Conservation (phyloP, 2,329 filamentous ascomycete species). For the Apiospora hydei region DNA sequence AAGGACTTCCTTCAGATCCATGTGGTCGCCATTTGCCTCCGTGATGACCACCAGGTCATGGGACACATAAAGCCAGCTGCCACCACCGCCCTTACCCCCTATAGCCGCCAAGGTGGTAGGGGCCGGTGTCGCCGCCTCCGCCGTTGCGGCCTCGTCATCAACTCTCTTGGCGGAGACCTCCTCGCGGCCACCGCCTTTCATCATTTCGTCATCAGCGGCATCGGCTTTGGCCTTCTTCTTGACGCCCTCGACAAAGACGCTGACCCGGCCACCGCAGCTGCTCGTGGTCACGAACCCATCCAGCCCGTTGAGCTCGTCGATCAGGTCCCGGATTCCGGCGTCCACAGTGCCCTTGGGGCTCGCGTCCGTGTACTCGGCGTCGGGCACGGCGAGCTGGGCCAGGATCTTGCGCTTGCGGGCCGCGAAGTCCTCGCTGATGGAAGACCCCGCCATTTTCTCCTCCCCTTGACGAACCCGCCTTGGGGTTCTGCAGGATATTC, state of each 20-base stretch:
- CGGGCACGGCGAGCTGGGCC: conserved; percentile 70
- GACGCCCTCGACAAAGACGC: conserved; percentile 84
- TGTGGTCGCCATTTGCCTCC: conserved; percentile 30
- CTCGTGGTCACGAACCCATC: conserved; percentile 88
- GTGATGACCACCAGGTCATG: conserved; percentile 69
- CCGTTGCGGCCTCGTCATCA: conserved; percentile 29
- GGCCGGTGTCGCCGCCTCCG: conserved; percentile 30
- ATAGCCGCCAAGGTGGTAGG: conserved; percentile 61
- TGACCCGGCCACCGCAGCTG: conserved; percentile 87
- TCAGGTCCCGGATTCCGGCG: conserved; percentile 76
- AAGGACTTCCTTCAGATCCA: conserved; percentile 35
- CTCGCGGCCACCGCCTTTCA: too few relatives aligned
- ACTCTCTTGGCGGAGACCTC: conserved; percentile 26
- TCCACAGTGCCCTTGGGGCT: conserved; percentile 92
- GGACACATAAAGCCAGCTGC: conserved; percentile 86
- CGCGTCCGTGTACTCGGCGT: conserved; percentile 77
- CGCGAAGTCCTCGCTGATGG: conserved; percentile 49
- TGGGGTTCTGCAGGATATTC: neutral
- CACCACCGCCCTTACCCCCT: conserved; percentile 86
- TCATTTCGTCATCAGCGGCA: conserved; percentile 30
- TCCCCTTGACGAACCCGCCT: neutral
- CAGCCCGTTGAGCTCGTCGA: conserved; percentile 77
- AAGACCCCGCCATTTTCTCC: neutral
- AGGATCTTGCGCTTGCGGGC: conserved; percentile 78
- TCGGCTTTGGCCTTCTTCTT: conserved; percentile 48